Percentiles rank a stretch among this genome's conserved stretches.
Conservation (phyloP, 768 basidiomycete species). For the Termitomyces sp. region DNA sequence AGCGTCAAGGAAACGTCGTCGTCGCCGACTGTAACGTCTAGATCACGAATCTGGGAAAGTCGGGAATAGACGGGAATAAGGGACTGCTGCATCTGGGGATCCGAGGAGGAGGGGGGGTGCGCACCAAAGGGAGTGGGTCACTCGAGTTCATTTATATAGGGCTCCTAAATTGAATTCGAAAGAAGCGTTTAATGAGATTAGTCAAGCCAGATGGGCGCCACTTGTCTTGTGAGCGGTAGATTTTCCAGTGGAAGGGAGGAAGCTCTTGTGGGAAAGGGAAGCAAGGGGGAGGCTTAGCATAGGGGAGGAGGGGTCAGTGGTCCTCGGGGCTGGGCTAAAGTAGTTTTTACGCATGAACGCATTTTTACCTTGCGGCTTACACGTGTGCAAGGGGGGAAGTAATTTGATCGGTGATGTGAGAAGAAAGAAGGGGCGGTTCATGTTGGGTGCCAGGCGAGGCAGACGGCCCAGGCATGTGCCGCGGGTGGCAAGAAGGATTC, state of each 20-base stretch:
- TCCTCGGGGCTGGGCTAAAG: slow-evolving; percentile 10
- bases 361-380: slow-evolving; percentile 36
- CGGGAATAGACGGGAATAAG: background rate
- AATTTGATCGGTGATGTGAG: slow-evolving; percentile 25
- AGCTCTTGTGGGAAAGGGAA: background rate
- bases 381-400: slow-evolving; percentile 27
- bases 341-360: slow-evolving; percentile 16
- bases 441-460: slow-evolving; percentile 5
- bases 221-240: background rate
- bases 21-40: slow-evolving; percentile 5
- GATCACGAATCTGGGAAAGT: background rate
- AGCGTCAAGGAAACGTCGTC: slow-evolving; percentile 27
- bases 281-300: background rate
- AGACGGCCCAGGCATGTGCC: slow-evolving; percentile 4
- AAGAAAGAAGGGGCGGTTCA: slow-evolving; percentile 13
- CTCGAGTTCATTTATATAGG: background rate
- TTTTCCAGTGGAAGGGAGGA: slow-evolving; percentile 9
- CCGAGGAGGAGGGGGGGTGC: background rate
- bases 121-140: background rate
- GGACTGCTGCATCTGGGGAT: background rate
- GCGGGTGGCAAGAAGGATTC: background rate
- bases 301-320: background rate
- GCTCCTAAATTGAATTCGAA: background rate
- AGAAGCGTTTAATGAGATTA: background rate
- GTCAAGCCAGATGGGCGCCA: no score